Evolutionary conservation across 345 rosid species (phyloP).

Genomic region (Draba incana): DNA sequence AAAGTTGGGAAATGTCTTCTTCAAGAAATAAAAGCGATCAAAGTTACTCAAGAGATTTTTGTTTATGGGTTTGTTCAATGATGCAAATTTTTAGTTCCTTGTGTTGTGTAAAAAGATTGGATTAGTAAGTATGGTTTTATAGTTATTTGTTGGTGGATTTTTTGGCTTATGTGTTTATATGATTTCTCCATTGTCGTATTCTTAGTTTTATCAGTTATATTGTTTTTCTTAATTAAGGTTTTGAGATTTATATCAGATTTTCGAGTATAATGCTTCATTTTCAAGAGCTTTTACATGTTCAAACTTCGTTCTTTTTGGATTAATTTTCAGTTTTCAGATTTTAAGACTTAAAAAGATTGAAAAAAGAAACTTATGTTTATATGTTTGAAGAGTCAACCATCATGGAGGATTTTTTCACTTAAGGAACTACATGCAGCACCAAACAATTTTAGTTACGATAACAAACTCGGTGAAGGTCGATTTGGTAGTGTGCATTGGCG

Average conservation of each 20-base stretch:
- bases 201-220: neutral
- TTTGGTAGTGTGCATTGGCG: slow-evolving; percentile 99
- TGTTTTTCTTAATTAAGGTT: slow-evolving; percentile 12
- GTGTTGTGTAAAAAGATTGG: slow-evolving; percentile 63
- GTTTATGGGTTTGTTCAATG: slow-evolving; percentile 27
- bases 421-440: slow-evolving; percentile 95
- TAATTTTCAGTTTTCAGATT: slow-evolving; percentile 18
- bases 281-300: neutral
- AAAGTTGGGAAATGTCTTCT: slow-evolving; percentile 16
- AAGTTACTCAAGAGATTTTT: slow-evolving; percentile 8
- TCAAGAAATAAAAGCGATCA: slow-evolving; percentile 18
- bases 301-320: neutral
- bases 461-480: slow-evolving; percentile 97
- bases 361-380: slow-evolving; percentile 2
- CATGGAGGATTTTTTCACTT: slow-evolving; percentile 85
- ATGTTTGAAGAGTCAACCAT: slow-evolving; percentile 55
- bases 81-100: slow-evolving; percentile 70
- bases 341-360: neutral
- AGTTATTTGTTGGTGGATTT: neutral
- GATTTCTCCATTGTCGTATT: slow-evolving; percentile 11
- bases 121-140: slow-evolving; percentile 58
- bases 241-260: neutral
- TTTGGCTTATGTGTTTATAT: neutral
- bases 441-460: slow-evolving; percentile 92
- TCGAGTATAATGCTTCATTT: neutral